phyloP scores from a whole-genome alignment of 805 yeast species.

The Pichia paraexigua region DNA sequence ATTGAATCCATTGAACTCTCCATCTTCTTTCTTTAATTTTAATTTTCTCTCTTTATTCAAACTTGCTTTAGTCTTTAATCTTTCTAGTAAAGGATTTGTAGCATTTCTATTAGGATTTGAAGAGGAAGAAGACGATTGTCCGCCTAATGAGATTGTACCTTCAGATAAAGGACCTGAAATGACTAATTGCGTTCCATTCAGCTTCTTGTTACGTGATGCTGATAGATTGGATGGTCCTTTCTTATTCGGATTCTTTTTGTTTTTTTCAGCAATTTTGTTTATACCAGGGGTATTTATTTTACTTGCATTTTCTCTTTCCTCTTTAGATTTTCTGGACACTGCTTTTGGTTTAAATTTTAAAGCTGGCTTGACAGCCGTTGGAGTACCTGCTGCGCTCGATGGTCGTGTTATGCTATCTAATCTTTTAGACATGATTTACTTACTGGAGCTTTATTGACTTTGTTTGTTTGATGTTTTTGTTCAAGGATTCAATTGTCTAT shows the following conservation, averaged over 20 bases:
- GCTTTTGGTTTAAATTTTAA: conserved; percentile 80
- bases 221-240: not conserved
- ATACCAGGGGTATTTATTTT: conserved; percentile 43
- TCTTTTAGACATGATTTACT: conserved; percentile 18
- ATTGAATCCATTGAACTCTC: conserved; percentile 1
- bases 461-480: not conserved
- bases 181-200: conserved; percentile 50
- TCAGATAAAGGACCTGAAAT: conserved; percentile 69
- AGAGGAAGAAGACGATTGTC: not conserved
- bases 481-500: not conserved
- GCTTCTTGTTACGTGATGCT: conserved; percentile 23
- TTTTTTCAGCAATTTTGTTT: conserved; percentile 23
- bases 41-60: conserved; percentile 1
- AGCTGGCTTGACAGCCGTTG: conserved; percentile 35
- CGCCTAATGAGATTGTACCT: conserved; percentile 45
- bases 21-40: conserved; percentile 12
- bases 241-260: not conserved
- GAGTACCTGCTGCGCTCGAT: conserved; percentile 6
- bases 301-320: conserved; percentile 64
- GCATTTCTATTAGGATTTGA: conserved; percentile 11
- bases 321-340: conserved; percentile 76
- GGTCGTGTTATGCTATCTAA: conserved; percentile 33
- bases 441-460: not conserved
- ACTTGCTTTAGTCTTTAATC: conserved; percentile 6
- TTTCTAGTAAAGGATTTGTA: conserved; percentile 33